Conservation (phyloP, 2,329 filamentous ascomycete species). For the Fusarium abutilonis region DNA sequence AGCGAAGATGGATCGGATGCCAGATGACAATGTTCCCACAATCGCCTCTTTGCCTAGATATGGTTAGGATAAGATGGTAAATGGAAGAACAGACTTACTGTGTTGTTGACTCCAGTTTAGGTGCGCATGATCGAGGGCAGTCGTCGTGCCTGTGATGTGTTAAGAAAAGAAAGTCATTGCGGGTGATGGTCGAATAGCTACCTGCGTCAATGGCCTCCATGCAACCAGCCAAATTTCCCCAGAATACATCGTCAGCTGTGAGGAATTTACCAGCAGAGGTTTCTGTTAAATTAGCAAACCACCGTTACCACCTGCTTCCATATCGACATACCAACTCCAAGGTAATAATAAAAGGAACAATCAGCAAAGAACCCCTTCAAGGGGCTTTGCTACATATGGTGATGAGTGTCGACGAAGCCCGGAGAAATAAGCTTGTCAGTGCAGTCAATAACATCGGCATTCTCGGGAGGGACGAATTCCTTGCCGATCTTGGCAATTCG, state of each 20-base stretch:
- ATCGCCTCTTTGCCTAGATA: conserved; percentile 2
- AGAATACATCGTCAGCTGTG: conserved; percentile 9
- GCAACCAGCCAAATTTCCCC: conserved; percentile 26
- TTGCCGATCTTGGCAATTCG: conserved; percentile 4
- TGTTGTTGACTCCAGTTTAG: conserved; percentile 7
- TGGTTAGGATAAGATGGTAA: not conserved
- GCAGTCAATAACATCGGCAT: conserved; percentile 1
- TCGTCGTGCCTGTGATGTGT: conserved; percentile 10
- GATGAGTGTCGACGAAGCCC: conserved; percentile 21
- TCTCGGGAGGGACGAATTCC: not conserved
- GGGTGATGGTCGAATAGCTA: not conserved
- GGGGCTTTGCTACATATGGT: conserved; percentile 18
- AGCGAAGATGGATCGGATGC: conserved; percentile 16
- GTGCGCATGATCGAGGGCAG: conserved; percentile 27
- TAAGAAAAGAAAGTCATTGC: not conserved
- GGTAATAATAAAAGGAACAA: not conserved
- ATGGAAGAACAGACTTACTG: not conserved
- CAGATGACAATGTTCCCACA: conserved; percentile 7
- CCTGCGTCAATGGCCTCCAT: conserved; percentile 23
- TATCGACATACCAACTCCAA: conserved; percentile 10
- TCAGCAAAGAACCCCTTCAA: conserved; percentile 16
- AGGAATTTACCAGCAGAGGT: not conserved
- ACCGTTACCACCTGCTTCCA: fast-evolving
- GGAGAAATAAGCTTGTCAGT: conserved; percentile 18
- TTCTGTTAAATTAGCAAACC: not conserved